These are phyloP conservation scores for Ramaria sp. DNA, from an alignment of 768 basidiomycete species.

Conservation along the genomic window DNA sequence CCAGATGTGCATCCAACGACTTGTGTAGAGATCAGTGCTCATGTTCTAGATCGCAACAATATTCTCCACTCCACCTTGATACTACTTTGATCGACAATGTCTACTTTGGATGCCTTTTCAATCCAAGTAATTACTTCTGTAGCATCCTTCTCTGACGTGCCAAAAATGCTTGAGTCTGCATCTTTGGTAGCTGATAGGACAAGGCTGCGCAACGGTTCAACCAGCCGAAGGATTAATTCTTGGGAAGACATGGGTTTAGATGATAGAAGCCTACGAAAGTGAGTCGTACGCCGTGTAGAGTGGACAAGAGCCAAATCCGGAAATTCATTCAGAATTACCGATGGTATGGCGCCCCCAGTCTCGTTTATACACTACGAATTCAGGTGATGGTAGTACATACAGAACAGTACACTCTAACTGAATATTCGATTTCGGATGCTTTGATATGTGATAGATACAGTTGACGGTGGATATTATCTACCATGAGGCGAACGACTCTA, in stretches of 20 bases:
- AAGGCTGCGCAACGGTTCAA: constrained; percentile 42
- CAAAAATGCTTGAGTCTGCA: constrained; percentile 31
- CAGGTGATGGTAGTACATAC: too few relatives aligned
- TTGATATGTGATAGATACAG: too few relatives aligned
- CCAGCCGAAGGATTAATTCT: constrained; percentile 18
- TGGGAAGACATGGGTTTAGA: not conserved
- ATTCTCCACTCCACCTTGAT: constrained; percentile 35
- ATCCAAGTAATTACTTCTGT: constrained; percentile 62
- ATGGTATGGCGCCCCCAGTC: not conserved
- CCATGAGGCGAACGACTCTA: too few relatives aligned
- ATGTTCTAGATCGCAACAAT: constrained; percentile 7
- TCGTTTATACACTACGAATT: too few relatives aligned
- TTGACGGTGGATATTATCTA: too few relatives aligned
- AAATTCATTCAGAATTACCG: not conserved
- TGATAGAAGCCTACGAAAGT: not conserved
- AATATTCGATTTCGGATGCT: too few relatives aligned
- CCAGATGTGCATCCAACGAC: constrained; percentile 63
- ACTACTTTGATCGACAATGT: constrained; percentile 33
- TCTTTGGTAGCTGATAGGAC: constrained; percentile 33
- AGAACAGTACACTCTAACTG: too few relatives aligned
- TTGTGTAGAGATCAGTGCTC: constrained; percentile 19
- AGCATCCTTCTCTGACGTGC: constrained; percentile 50
- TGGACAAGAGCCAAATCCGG: not conserved
- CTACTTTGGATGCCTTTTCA: constrained; percentile 44
- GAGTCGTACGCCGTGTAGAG: not conserved